A percentile compares a stretch with the other conserved stretches of the same genome.
Evolutionary conservation across 2,329 filamentous ascomycete species (phyloP).

Genomic region (Setomelanomma holmii): DNA sequence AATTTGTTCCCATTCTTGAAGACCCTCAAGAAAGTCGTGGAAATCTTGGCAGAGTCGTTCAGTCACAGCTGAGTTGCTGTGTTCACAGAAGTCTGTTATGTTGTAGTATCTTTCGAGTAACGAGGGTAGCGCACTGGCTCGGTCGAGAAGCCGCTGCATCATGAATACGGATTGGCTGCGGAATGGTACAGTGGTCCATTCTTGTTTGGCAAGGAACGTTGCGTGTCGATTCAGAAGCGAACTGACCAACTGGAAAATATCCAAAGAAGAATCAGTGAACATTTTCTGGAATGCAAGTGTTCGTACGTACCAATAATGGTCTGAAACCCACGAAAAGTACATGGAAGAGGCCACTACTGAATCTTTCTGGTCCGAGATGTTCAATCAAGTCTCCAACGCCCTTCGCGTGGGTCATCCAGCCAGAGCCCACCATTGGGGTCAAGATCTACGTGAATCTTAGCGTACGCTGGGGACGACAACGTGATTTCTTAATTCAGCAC

Average conservation of each 20-base stretch:
- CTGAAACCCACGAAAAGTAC: constrained; percentile 10
- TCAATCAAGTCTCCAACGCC: constrained; percentile 9
- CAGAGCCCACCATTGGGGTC: constrained; percentile 3
- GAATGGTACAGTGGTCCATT: constrained; percentile 8
- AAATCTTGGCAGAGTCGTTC: constrained; percentile 3
- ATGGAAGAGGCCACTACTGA: constrained; percentile 8
- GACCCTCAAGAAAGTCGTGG: neutral
- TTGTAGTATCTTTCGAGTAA: constrained; percentile 7
- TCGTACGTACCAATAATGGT: constrained; percentile 9
- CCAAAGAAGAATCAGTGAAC: constrained; percentile 1
- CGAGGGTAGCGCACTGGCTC: constrained; percentile 3
- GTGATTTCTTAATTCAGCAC: neutral
- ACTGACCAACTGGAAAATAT: constrained; percentile 5
- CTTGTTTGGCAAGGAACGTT: constrained; percentile 9
- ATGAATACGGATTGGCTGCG: constrained; percentile 3
- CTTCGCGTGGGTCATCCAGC: constrained; percentile 10
- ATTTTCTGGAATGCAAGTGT: neutral
- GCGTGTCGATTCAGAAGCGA: constrained; percentile 1
- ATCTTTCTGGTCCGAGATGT: constrained; percentile 5
- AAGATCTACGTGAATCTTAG: constrained; percentile 4
- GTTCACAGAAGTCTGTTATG: neutral
- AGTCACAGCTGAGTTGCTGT: neutral
- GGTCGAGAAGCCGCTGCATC: constrained; percentile 8
- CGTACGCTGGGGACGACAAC: neutral
- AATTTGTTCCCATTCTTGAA: constrained; percentile 6